Evolutionary conservation across 2,329 filamentous ascomycete species (phyloP).

Genomic region (Pezicula rhizophila): DNA sequence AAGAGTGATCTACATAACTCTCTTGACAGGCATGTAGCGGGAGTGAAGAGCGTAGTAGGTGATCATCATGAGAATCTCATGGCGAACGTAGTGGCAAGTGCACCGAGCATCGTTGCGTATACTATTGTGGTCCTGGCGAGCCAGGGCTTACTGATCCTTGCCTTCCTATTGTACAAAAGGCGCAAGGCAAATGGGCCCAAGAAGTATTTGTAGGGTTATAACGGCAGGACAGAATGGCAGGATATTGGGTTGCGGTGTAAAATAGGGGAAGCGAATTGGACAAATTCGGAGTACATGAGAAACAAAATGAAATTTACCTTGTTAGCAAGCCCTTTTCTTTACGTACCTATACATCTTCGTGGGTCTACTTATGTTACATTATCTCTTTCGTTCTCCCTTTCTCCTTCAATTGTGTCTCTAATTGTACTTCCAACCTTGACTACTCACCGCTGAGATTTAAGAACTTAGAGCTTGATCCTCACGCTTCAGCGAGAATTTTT

Average conservation of each 20-base stretch:
- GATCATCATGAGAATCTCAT: constrained; percentile 16
- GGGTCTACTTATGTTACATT: too few relatives aligned
- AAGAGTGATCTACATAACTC: constrained; percentile 38
- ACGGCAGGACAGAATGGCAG: background rate
- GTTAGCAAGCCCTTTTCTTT: too few relatives aligned
- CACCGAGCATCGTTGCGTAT: constrained; percentile 5
- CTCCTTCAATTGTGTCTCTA: too few relatives aligned
- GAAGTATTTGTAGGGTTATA: constrained; percentile 24
- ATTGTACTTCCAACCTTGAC: too few relatives aligned
- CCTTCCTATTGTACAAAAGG: constrained; percentile 26
- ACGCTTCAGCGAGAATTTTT: too few relatives aligned
- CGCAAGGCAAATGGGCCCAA: constrained; percentile 21
- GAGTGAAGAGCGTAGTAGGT: constrained; percentile 17
- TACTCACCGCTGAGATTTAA: too few relatives aligned
- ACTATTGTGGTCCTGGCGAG: constrained; percentile 6
- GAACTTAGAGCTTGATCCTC: too few relatives aligned
- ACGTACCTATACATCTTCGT: too few relatives aligned
- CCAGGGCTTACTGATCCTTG: constrained; percentile 19
- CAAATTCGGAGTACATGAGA: background rate
- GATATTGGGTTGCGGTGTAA: background rate
- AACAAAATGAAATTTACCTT: too few relatives aligned
- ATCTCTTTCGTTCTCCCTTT: too few relatives aligned
- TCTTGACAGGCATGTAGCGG: constrained; percentile 17
- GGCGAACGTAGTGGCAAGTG: constrained; percentile 8
- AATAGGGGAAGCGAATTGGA: background rate